phyloP scores from a whole-genome alignment of 1,284 basidiomycete species.

The Rhodotorula mucilaginosa region DNA sequence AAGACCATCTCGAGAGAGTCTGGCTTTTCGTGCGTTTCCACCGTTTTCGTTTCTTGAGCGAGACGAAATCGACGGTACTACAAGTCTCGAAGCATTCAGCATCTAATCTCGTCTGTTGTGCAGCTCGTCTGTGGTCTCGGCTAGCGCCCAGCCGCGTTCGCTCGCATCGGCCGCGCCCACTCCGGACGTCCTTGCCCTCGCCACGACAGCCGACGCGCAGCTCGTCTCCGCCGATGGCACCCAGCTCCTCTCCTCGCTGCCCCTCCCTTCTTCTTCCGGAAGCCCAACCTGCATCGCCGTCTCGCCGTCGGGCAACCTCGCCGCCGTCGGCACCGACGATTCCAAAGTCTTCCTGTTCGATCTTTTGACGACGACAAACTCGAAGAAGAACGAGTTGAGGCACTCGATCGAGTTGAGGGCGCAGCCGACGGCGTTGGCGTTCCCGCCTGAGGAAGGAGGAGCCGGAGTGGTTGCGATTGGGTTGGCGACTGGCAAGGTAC shows the following conservation, averaged over 20 bases:
- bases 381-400: conserved; percentile 52
- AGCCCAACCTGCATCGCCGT: conserved; percentile 21
- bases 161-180: conserved; percentile 62
- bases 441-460: conserved; percentile 66
- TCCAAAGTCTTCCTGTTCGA: conserved; percentile 66
- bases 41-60: conserved; percentile 12
- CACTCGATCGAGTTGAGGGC: conserved; percentile 58
- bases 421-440: conserved; percentile 70
- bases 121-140: conserved; percentile 44
- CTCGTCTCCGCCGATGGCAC: conserved; percentile 52
- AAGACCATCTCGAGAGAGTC: conserved; percentile 52
- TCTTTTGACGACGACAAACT: conserved; percentile 41
- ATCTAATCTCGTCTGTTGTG: no score
- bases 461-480: conserved; percentile 29
- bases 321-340: conserved; percentile 55
- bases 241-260: conserved; percentile 8
- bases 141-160: conserved; percentile 68
- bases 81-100: background rate
- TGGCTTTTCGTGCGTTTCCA: conserved; percentile 63
- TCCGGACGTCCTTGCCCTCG: conserved; percentile 59
- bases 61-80: no score
- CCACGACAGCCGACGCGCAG: conserved; percentile 52
- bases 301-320: conserved; percentile 10
- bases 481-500: conserved; percentile 34
- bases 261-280: conserved; percentile 57